Evolutionary conservation across 768 basidiomycete genomes (phyloP).

Genomic region (Fibroporia radiculosa): DNA sequence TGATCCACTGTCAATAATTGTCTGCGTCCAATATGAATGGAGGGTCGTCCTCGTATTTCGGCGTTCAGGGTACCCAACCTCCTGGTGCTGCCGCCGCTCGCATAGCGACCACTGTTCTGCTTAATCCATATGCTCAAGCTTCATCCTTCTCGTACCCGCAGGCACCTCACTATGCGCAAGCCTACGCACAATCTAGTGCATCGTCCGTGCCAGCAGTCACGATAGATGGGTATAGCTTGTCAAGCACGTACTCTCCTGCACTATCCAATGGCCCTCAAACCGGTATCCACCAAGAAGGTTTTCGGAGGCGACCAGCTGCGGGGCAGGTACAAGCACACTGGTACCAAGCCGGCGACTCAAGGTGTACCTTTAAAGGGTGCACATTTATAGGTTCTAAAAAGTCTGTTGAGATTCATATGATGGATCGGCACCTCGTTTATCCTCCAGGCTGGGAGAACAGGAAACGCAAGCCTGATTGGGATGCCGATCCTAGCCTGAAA

Average conservation of each 20-base stretch:
- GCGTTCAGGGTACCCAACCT: too few relatives aligned
- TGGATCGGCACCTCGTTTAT: slow-evolving; percentile 84
- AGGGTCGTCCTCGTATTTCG: not conserved
- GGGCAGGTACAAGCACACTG: slow-evolving; percentile 26
- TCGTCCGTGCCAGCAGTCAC: slow-evolving; percentile 15
- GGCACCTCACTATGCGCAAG: slow-evolving; percentile 27
- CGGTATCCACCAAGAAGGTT: not conserved
- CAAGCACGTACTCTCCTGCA: slow-evolving; percentile 23
- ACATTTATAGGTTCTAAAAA: slow-evolving; percentile 62
- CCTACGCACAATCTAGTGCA: slow-evolving; percentile 16
- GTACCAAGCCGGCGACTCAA: slow-evolving; percentile 54
- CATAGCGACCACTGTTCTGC: slow-evolving; percentile 17
- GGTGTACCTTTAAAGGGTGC: slow-evolving; percentile 61
- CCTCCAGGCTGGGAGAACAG: slow-evolving; percentile 63
- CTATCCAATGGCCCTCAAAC: slow-evolving; percentile 4
- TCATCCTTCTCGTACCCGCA: slow-evolving; percentile 13
- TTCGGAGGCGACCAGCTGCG: slow-evolving; percentile 1
- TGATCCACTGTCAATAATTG: too few relatives aligned
- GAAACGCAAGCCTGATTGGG: slow-evolving; percentile 58
- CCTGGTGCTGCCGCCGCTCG: slow-evolving; percentile 13
- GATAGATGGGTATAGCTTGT: slow-evolving; percentile 26
- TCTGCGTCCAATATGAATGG: not conserved
- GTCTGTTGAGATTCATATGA: slow-evolving; percentile 72
- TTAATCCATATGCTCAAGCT: slow-evolving; percentile 21
- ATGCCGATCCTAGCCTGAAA: slow-evolving; percentile 74